Evolutionary conservation across 108 stramenopile species (phyloP).

Genomic region (Skeletonema menzelii): DNA sequence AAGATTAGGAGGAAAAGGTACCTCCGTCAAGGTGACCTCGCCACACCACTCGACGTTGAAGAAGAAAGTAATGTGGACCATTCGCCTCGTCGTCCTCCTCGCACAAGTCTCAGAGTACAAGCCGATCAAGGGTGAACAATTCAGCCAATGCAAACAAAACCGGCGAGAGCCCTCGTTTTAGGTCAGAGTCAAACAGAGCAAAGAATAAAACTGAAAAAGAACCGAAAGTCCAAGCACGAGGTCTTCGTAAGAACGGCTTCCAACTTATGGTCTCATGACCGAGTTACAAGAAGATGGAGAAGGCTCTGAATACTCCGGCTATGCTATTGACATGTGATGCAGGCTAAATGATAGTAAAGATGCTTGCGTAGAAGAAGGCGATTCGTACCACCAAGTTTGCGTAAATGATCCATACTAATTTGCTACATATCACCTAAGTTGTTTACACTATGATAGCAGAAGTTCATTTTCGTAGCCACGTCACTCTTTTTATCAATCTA

Average conservation of each 20-base stretch:
- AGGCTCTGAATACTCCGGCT: too few relatives aligned
- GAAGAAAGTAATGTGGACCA: background rate
- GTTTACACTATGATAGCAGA: background rate
- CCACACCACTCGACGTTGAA: background rate
- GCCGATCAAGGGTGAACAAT: too few relatives aligned
- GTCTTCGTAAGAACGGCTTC: constrained; percentile 14
- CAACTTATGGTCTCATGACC: too few relatives aligned
- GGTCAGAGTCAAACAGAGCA: background rate
- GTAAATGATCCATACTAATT: too few relatives aligned
- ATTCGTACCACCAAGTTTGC: too few relatives aligned
- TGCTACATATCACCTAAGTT: background rate
- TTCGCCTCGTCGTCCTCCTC: background rate
- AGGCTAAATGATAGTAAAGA: too few relatives aligned
- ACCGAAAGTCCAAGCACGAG: constrained; percentile 1
- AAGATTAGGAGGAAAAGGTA: background rate
- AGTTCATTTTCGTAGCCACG: background rate
- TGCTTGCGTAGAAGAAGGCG: too few relatives aligned
- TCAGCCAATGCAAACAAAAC: background rate
- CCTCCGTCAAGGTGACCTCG: background rate
- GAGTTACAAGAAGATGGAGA: too few relatives aligned
- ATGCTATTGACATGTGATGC: too few relatives aligned
- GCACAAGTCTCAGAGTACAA: background rate
- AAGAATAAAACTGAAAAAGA: background rate
- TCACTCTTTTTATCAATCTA: background rate
- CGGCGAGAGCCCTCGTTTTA: background rate